These are phyloP conservation scores for Marsdenia floribunda DNA, from an alignment of 257 asterid species.

Conservation along the genomic window DNA sequence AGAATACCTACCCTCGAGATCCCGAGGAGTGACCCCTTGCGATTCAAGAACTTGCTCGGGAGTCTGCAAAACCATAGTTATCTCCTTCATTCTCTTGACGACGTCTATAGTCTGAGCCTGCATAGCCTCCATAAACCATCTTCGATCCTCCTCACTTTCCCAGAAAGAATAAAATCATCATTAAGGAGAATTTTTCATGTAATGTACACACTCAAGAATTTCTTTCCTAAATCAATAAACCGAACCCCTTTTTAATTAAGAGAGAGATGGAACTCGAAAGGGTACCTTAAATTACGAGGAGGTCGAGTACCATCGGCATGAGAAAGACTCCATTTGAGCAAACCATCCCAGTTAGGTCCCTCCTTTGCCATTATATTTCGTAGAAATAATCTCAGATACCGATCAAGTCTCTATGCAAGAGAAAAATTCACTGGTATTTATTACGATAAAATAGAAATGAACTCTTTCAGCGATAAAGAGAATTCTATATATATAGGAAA, in stretches of 20 bases:
- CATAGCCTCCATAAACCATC: slow-evolving; percentile 97
- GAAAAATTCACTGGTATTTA: background rate
- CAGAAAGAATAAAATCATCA: background rate
- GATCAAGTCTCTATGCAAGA: background rate
- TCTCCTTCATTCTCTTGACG: slow-evolving; percentile 80
- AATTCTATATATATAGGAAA: background rate
- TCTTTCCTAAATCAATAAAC: slow-evolving; percentile 6
- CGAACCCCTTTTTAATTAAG: background rate
- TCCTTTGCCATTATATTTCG: slow-evolving; percentile 54
- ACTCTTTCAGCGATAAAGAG: background rate
- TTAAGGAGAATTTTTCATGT: background rate
- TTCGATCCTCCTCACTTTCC: slow-evolving; percentile 77
- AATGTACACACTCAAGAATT: background rate
- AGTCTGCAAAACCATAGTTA: slow-evolving; percentile 77
- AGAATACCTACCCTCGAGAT: slow-evolving; percentile 56
- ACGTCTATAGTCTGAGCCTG: slow-evolving; percentile 87
- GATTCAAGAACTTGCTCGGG: slow-evolving; percentile 77
- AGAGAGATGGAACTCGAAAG: background rate
- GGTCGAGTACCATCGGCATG: slow-evolving; percentile 68
- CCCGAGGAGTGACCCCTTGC: slow-evolving; percentile 76
- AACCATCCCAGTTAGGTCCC: slow-evolving; percentile 89
- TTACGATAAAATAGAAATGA: background rate
- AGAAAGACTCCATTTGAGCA: slow-evolving; percentile 91
- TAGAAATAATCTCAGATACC: background rate
- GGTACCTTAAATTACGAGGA: slow-evolving; percentile 64